These are phyloP conservation scores for Castanea mollissima DNA, from an alignment of 306 rosid species.

Conservation along the genomic window DNA sequence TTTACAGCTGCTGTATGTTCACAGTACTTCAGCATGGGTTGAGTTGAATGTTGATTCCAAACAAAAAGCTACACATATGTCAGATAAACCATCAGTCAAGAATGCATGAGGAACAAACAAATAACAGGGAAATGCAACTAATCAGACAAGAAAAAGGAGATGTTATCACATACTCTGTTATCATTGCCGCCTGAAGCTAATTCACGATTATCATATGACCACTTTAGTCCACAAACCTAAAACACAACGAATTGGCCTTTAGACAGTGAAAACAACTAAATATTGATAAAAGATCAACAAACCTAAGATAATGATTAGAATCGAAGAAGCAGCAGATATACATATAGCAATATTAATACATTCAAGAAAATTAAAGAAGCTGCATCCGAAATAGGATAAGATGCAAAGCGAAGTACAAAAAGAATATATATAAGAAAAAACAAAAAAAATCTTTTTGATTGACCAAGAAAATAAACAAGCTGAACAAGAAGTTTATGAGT, in stretches of 20 bases:
- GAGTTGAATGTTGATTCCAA: slow-evolving; percentile 97
- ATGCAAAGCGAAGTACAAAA: neutral
- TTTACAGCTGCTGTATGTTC: slow-evolving; percentile 99
- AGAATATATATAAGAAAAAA: neutral
- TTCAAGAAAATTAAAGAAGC: neutral
- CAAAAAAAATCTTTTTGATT: neutral
- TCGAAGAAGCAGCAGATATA: neutral
- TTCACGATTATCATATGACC: slow-evolving; percentile 97
- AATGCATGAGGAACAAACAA: slow-evolving; percentile 22
- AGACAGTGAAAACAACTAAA: neutral
- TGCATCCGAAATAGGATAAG: slow-evolving; percentile 1
- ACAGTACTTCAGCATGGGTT: slow-evolving; percentile 88
- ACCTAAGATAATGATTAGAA: neutral
- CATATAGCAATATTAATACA: neutral
- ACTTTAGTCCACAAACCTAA: slow-evolving; percentile 95
- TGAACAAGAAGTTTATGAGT: slow-evolving; percentile 15
- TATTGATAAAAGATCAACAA: neutral
- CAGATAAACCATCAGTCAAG: slow-evolving; percentile 20
- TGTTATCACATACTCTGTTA: slow-evolving; percentile 66
- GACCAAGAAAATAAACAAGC: slow-evolving; percentile 18
- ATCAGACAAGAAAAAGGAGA: slow-evolving; percentile 1
- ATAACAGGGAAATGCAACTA: slow-evolving; percentile 16
- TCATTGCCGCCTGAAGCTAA: slow-evolving; percentile 99
- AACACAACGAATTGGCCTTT: slow-evolving; percentile 24
- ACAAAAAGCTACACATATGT: slow-evolving; percentile 65